Conservation (phyloP, 805 yeast genomes). For the Myxozyma udenii region DNA sequence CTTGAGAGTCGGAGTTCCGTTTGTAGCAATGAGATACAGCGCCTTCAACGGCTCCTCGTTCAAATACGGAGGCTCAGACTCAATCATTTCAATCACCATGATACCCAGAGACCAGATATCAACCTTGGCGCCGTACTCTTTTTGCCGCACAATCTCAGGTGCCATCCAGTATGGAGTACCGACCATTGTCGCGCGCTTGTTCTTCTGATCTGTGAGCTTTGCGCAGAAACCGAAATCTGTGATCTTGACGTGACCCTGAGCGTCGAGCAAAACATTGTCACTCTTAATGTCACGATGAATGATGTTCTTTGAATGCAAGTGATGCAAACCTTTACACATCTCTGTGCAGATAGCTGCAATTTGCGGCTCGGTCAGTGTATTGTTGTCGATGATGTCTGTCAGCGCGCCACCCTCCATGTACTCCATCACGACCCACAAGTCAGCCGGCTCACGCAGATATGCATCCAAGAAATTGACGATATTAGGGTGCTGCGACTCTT, state of each 20-base stretch:
- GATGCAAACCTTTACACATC: conserved; percentile 85
- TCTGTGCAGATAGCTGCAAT: conserved; percentile 89
- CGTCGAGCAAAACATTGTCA: conserved; percentile 84
- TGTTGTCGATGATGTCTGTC: conserved; percentile 92
- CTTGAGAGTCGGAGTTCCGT: conserved; percentile 75
- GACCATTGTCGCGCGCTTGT: conserved; percentile 79
- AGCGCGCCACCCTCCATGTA: conserved; percentile 98
- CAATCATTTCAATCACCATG: conserved; percentile 85
- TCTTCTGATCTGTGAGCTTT: conserved; percentile 66
- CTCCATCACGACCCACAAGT: conserved; percentile 99
- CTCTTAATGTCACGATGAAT: conserved; percentile 97
- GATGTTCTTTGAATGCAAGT: conserved; percentile 85
- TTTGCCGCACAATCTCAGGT: conserved; percentile 77
- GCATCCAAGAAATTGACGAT: conserved; percentile 94
- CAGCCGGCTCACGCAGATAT: conserved; percentile 71
- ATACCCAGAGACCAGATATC: conserved; percentile 83
- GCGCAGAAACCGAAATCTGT: conserved; percentile 93
- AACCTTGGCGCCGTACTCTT: conserved; percentile 76
- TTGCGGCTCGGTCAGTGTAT: conserved; percentile 77
- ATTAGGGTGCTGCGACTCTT: conserved; percentile 88
- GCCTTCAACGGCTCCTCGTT: conserved; percentile 79
- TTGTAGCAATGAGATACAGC: conserved; percentile 69
- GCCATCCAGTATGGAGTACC: conserved; percentile 94
- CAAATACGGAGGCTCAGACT: conserved; percentile 79
- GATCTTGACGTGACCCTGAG: conserved; percentile 80